Percentiles rank a stretch among this genome's conserved stretches.
Conservation (phyloP, 1,284 basidiomycete genomes). For the Lentinula novae-zelandiae region DNA sequence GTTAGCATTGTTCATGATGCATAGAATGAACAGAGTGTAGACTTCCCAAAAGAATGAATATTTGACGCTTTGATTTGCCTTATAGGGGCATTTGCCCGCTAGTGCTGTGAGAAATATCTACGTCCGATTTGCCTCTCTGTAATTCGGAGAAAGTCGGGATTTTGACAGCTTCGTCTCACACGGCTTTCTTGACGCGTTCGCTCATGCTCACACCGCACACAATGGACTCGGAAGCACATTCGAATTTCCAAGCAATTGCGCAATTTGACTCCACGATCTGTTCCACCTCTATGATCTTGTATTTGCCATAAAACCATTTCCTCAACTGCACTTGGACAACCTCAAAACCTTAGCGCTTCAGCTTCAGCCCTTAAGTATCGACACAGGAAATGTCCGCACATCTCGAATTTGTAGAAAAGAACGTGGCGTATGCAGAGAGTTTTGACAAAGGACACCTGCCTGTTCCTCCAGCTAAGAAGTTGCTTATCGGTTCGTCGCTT, state of each 20-base stretch:
- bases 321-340: no score
- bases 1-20: no score
- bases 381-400: slow-evolving; percentile 12
- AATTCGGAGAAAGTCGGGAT: no score
- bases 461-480: slow-evolving; percentile 17
- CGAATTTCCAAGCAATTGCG: neutral
- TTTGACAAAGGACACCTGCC: slow-evolving; percentile 14
- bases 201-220: neutral
- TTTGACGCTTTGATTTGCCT: no score
- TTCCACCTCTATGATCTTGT: neutral
- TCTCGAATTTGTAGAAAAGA: slow-evolving; percentile 15
- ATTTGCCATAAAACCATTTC: neutral
- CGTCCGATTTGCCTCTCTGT: no score
- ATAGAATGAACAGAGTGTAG: no score
- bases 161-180: neutral
- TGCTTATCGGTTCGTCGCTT: slow-evolving; percentile 16
- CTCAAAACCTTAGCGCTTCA: no score
- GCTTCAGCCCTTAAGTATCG: neutral
- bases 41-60: no score
- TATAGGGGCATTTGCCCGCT: no score
- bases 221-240: neutral
- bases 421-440: slow-evolving; percentile 16
- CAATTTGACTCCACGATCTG: neutral
- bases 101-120: no score
- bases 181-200: neutral